Evolutionary conservation across 495 filamentous ascomycete species (phyloP), one percentile per base, ranked within the genome.

Genomic region (Glutinoglossum americanum): DNA sequence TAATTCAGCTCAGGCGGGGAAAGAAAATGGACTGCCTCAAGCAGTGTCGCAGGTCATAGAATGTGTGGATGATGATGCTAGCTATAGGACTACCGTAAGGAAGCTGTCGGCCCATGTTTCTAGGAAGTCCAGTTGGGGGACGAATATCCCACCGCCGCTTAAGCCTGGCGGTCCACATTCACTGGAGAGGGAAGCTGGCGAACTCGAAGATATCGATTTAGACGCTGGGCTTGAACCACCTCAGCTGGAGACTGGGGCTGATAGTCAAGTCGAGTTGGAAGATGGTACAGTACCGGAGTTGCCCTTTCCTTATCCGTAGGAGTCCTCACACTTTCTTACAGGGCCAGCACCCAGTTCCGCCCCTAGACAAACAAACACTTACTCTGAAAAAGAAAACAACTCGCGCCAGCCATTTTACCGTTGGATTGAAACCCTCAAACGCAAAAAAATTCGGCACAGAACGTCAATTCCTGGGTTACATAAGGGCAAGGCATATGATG

Each of bases 101-200:
- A 59, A 33, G 21, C 9, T 27, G 56, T 25, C 57, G 9, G 27
- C 13, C n/a, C 27, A 58, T n/a, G 30, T 58, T 9, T 59, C 58
- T n/a, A 27, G 54, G 21, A 58, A 58, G 54, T 58, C 58, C 13
- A 60, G 54, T 57, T 58, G 58, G 58, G 45, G 54, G 17, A 58
- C 58, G 26, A 35, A 37, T 25, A 58, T 58, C 44, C 58, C 51
- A 19, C 51, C 27, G 11, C 35, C 53, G 1, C 28, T 48, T 0
- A 51, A 59, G 32, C 37, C 28, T 6, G 13, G 39, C 15, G 48
- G 47, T 11, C 41, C 26, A 26, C 57, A 30, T 5, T 54, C 57
- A 17, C 13, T 59, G 19, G 41, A 37, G 2, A 41, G 21, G 13
- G 53, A 59, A 26, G 26, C 58, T 58, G 51, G 28, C 9, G 35